A percentile compares a stretch with the other conserved stretches of the same genome.
phyloP scores from a whole-genome alignment of 192 early-diverging fungal genomes.

The Podila clonocystis region DNA sequence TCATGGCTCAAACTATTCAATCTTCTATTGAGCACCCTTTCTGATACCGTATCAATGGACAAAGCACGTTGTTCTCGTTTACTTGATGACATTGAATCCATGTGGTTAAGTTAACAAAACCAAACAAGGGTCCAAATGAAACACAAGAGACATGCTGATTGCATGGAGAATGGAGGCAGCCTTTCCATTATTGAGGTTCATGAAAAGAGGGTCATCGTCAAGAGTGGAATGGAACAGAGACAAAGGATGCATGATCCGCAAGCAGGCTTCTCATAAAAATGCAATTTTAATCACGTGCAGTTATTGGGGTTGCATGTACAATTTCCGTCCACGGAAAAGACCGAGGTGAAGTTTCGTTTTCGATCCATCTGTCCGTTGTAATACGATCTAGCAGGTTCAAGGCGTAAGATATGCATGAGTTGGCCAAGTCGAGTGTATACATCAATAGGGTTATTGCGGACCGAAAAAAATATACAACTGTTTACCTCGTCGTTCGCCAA shows the following conservation, averaged over 20 bases:
- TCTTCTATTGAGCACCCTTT: too few relatives aligned
- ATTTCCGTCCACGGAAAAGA: constrained; percentile 31
- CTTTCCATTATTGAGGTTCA: too few relatives aligned
- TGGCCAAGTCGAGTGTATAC: not conserved
- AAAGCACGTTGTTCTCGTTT: too few relatives aligned
- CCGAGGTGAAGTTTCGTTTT: constrained; percentile 42
- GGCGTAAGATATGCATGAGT: too few relatives aligned
- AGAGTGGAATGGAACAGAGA: too few relatives aligned
- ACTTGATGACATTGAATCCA: too few relatives aligned
- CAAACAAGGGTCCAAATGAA: too few relatives aligned
- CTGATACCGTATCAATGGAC: too few relatives aligned
- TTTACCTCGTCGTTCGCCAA: constrained; percentile 34
- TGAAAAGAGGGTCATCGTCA: too few relatives aligned
- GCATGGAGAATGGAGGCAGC: too few relatives aligned
- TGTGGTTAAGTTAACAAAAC: too few relatives aligned
- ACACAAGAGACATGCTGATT: too few relatives aligned
- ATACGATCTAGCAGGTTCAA: constrained; percentile 17
- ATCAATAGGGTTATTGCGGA: not conserved
- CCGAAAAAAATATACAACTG: not conserved
- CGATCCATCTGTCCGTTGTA: constrained; percentile 43
- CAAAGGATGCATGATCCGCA: not conserved
- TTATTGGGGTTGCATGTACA: constrained; percentile 45
- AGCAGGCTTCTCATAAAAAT: not conserved
- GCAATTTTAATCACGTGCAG: constrained; percentile 1
- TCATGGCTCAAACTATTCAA: not conserved